These are phyloP conservation scores for Solanum arcanum DNA, from an alignment of 257 asterid genomes.

Conservation along the genomic window DNA sequence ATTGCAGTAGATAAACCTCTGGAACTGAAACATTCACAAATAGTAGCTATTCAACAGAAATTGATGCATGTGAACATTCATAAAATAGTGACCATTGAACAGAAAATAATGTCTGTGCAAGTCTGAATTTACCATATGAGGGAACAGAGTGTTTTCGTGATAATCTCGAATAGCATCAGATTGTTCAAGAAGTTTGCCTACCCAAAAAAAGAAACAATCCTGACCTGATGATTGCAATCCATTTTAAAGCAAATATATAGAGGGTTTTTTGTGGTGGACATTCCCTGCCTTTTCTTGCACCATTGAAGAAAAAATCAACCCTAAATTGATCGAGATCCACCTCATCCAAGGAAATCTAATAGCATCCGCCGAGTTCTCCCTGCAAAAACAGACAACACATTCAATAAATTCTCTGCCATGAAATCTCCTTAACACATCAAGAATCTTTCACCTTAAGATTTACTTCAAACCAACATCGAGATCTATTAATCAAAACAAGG, in stretches of 20 bases:
- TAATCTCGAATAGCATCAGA: constrained; percentile 90
- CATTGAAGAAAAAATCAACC: constrained; percentile 69
- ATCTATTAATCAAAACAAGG: not conserved
- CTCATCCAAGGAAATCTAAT: constrained; percentile 54
- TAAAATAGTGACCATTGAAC: not conserved
- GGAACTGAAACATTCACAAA: not conserved
- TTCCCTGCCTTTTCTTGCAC: constrained; percentile 76
- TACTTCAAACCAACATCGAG: not conserved
- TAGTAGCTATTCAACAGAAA: not conserved
- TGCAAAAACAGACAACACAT: not conserved
- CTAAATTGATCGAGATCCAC: constrained; percentile 98
- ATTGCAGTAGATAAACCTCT: not conserved
- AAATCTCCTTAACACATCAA: not conserved
- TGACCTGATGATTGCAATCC: not conserved
- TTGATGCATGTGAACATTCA: not conserved
- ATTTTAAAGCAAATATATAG: not conserved
- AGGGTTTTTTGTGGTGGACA: not conserved
- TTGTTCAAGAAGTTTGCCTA: constrained; percentile 83
- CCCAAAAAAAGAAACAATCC: not conserved
- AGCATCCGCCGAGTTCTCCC: constrained; percentile 38
- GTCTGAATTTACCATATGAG: constrained; percentile 55
- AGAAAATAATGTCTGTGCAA: not conserved
- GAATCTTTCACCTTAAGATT: not conserved
- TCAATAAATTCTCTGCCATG: not conserved
- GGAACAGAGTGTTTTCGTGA: constrained; percentile 72